Evolutionary conservation across 306 rosid genomes (phyloP), one percentile per base, ranked within the genome.

Genomic region (Rubus idaeus): DNA sequence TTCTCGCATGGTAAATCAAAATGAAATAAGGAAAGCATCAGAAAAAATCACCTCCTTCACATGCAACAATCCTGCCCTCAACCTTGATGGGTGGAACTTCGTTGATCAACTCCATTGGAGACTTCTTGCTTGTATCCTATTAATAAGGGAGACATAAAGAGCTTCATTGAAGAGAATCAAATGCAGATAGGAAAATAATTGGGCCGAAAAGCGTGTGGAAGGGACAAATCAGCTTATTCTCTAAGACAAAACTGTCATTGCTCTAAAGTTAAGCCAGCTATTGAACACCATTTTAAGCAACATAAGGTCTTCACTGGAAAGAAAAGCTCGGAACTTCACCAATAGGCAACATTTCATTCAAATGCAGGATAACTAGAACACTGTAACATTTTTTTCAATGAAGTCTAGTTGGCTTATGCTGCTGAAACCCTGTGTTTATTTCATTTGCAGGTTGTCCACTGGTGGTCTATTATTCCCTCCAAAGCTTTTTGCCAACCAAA

Each of bases 81-180:
- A 92, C 97, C 89, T 92, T 88, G 78, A 95, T 92, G 41, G 98
- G 98, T 23, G 96, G 98, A 77, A 95, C 98, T 82, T 95, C 97
- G 71, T 92, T 92, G 82, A 92, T 95, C 87, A 95, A 83, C 90
- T 92, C 97, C 98, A 92, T 95, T 47, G 98, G 98, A 69, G 98
- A 95, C 80, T 90, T 95, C 89, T 92, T 90, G 84, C 97, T 86
- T 9, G 86, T 80, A 71, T 95, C 98, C 98, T 95, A 76, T 82
- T 49, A 80, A 71, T 4, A 79, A 60, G 77, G 70, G 79, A 68
- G 61, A 73, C 73, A 81, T n/a, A 60, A 81, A 42, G 6, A 49
- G 12, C 17, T 78, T 53, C 55, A 57, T 4, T 23, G 68, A 41
- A 55, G 42, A 60, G 14, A 13, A 14, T 5, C 41, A 61, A 52